Conservation (phyloP, 2,329 filamentous ascomycete species). For the Clarireedia monteithiana region DNA sequence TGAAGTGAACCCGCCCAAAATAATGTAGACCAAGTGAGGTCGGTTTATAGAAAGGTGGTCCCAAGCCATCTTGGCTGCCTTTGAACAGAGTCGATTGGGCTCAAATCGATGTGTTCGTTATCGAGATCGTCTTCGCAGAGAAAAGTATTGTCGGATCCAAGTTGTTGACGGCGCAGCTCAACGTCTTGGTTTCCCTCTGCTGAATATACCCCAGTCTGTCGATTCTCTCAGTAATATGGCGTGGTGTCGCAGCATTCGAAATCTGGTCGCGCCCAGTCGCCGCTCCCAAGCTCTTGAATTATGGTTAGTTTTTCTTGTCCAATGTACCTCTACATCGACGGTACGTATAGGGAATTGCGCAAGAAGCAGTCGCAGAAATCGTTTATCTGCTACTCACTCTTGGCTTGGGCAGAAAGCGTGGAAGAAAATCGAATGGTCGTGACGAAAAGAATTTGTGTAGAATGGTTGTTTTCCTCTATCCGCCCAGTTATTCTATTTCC, state of each 20-base stretch:
- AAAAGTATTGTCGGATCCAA: neutral
- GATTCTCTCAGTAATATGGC: constrained; percentile 26
- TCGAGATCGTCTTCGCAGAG: neutral
- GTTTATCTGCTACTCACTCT: neutral
- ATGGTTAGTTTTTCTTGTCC: neutral
- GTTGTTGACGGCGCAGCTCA: constrained; percentile 7
- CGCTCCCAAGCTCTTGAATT: constrained; percentile 29
- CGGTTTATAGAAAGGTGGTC: constrained; percentile 78
- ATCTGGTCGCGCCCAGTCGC: constrained; percentile 40
- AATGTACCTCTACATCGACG: neutral
- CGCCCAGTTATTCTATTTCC: neutral
- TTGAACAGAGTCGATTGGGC: neutral
- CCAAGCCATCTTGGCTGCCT: constrained; percentile 56
- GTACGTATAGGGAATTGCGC: neutral
- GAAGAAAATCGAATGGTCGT: neutral
- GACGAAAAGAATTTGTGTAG: neutral
- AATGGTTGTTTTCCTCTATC: neutral
- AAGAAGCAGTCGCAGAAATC: neutral
- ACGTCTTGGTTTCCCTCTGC: constrained; percentile 10
- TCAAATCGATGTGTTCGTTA: constrained; percentile 1
- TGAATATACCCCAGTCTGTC: constrained; percentile 28
- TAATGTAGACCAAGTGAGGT: constrained; percentile 97
- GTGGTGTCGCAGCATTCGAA: constrained; percentile 37
- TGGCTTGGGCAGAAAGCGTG: neutral
- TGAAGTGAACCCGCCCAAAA: constrained; percentile 93